Base-by-base conservation (phyloP, 2,329 filamentous ascomycete species). In the Claviceps sp. region DNA sequence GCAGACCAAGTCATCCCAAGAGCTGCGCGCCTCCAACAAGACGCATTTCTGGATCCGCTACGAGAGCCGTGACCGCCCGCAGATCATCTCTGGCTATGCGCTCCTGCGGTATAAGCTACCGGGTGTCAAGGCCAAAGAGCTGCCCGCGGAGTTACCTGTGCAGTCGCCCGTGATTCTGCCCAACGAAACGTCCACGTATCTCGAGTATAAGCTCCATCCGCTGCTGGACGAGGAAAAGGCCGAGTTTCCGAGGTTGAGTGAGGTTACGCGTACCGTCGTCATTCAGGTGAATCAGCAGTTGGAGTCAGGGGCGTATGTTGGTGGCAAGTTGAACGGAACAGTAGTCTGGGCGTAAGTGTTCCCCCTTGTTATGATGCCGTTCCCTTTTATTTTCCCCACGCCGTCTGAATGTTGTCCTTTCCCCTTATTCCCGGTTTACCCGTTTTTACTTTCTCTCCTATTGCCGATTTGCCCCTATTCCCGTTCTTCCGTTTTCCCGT, bases 241-340 rank as follows among this genome's bases (percentile, higher is more conserved):
- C 30, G 52, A 62, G 55, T 67, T 71, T 37, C 74, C 74, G 0
- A 59, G 63, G 0, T 60, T 73, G 2, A 60, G 60, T 2, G 71
- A 77, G 41, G 75, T 79, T 4, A 78, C 74, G 0, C 69, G 76
- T 18, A 71, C 70, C 0, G 61, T 79, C 6, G 67, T 70, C 41
- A 70, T 78, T 45, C 70, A 72, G 8, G 62, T 71, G n/a, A 67
- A 66, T 37, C 68, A 73, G 55, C 61, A 67, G 13, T 52, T 67
- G 3, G 63, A 66, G 2, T 63, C 64, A 24, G 67, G 66, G n/a
- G 16, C 18, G 2, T 59, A 57, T 9, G 63, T 61, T 47, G 59
- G 61, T 14, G 59, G 64, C 30, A 59, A 54, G 14, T 50, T 59
- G 18, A 62, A 61, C 1, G 66, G 67, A 2, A 59, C 58, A 5